Base-by-base conservation (phyloP, 176 grass and related monocot species). In the Ensete ventricosum region DNA sequence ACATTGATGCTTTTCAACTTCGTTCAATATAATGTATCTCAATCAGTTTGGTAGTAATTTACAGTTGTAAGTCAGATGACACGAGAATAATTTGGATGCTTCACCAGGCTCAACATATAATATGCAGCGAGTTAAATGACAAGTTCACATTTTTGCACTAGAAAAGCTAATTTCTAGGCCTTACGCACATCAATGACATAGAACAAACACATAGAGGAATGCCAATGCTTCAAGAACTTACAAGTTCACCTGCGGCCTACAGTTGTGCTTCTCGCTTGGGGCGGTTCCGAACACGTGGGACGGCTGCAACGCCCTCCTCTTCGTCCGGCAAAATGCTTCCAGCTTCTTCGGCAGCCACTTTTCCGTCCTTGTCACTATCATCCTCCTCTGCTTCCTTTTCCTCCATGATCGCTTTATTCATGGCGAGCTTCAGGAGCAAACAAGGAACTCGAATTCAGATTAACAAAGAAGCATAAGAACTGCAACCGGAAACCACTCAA, bases 351-450 rank as follows among this genome's bases (percentile, higher is more conserved):
- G 58, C 67, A 9, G 4, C 67, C 0, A 50, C 71, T 1, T 62
- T 78, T 6, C 29, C 79, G 14, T 64, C 72, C 0, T 43, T 53
- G 4, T 23, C 64, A 8, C 2, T 10, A 17, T 67, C 83, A 48
- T 83, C 81, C 0, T 62, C 77, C 0, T 75, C 81, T 3, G 73
- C 82, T 67, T 87, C 64, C 82, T 82, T 85, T 82, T 92, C 90
- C 54, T 92, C 87, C 84, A 87, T 14, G 73, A 83, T 92, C 73
- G 87, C 87, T 64, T 78, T 20, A 74, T 89, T 85, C 53, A 83
- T 79, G 70, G 88, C 90, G 81, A 92, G 84, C 90, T 92, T 70
- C 63, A 23, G 14, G 25, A 54, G 13, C 10, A 49, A 13, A 0
- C 10, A 71, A 50, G 52, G 0, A 22, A 34, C 24, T 13, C 14